Evolutionary conservation across 441 rosid genomes (phyloP).

Genomic region (Sinapis alba): DNA sequence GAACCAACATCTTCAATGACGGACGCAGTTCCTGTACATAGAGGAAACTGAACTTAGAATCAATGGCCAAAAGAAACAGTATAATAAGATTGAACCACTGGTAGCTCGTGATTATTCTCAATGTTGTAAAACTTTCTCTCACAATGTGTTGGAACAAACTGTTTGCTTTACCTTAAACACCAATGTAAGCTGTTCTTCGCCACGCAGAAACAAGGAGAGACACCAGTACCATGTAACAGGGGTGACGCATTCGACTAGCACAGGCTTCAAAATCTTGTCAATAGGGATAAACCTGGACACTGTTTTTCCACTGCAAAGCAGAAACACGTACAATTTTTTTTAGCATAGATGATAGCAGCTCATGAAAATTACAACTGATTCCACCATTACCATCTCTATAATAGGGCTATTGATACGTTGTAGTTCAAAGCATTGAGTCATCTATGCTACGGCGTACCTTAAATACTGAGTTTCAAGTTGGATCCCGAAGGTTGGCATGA

Average conservation of each 20-base stretch:
- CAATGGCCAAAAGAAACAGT: slow-evolving; percentile 12
- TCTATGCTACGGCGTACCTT: slow-evolving; percentile 56
- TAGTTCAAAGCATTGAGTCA: slow-evolving; percentile 2
- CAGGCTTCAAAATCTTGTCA: slow-evolving; percentile 76
- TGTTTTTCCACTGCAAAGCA: slow-evolving; percentile 61
- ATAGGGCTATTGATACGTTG: background rate
- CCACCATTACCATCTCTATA: background rate
- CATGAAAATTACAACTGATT: background rate
- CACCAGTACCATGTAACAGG: slow-evolving; percentile 90
- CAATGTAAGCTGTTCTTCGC: slow-evolving; percentile 65
- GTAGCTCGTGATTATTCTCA: background rate
- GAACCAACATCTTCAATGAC: slow-evolving; percentile 80
- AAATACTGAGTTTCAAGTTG: slow-evolving; percentile 85
- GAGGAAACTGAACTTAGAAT: slow-evolving; percentile 9
- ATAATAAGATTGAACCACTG: background rate
- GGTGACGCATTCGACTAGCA: slow-evolving; percentile 72
- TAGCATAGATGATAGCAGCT: background rate
- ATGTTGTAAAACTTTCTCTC: background rate
- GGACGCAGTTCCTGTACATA: slow-evolving; percentile 64
- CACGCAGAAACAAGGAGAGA: slow-evolving; percentile 66
- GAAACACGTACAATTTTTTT: background rate
- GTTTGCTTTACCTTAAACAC: slow-evolving; percentile 65
- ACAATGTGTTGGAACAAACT: background rate
- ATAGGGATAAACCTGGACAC: slow-evolving; percentile 65
- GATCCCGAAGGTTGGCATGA: slow-evolving; percentile 82